Evolutionary conservation across 2,329 filamentous ascomycete genomes (phyloP).

Genomic region (Elsinoe perseae): DNA sequence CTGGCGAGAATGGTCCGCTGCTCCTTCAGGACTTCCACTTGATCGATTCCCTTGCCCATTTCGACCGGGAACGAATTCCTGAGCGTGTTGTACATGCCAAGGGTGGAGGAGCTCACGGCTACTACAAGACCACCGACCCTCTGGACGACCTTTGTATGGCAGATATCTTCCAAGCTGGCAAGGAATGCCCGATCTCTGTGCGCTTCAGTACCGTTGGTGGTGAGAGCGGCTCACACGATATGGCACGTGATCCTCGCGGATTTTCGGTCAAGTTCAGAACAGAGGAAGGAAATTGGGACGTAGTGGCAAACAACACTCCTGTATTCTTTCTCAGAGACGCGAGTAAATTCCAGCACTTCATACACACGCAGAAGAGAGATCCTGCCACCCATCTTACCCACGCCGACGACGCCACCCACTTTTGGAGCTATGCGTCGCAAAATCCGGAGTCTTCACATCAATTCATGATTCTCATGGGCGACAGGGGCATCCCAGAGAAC

Average conservation of each 20-base stretch:
- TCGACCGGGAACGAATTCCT: constrained; percentile 44
- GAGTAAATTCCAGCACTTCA: constrained; percentile 64
- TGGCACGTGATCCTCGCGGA: constrained; percentile 63
- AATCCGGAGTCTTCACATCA: constrained; percentile 49
- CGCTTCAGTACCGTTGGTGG: constrained; percentile 72
- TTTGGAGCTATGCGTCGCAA: constrained; percentile 55
- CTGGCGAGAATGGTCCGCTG: constrained; percentile 51
- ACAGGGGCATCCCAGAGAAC: constrained; percentile 48
- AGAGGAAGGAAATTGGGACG: constrained; percentile 66
- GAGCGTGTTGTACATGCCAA: constrained; percentile 47
- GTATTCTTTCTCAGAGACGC: constrained; percentile 68
- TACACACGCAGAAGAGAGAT: constrained; percentile 68
- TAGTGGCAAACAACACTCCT: constrained; percentile 66
- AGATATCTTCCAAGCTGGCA: constrained; percentile 52
- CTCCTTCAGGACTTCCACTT: constrained; percentile 48
- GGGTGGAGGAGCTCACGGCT: constrained; percentile 43
- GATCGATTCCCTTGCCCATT: constrained; percentile 43
- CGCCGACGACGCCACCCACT: constrained; percentile 56
- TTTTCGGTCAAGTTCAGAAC: constrained; percentile 69
- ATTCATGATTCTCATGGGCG: constrained; percentile 48
- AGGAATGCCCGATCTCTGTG: constrained; percentile 58
- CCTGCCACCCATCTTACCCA: constrained; percentile 62
- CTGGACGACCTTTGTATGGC: constrained; percentile 40
- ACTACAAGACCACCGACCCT: constrained; percentile 40
- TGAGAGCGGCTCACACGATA: constrained; percentile 63